Evolutionary conservation across 352 stramenopile species (phyloP), one percentile per base, ranked within the genome.

Genomic region (Phytophthora melonis): DNA sequence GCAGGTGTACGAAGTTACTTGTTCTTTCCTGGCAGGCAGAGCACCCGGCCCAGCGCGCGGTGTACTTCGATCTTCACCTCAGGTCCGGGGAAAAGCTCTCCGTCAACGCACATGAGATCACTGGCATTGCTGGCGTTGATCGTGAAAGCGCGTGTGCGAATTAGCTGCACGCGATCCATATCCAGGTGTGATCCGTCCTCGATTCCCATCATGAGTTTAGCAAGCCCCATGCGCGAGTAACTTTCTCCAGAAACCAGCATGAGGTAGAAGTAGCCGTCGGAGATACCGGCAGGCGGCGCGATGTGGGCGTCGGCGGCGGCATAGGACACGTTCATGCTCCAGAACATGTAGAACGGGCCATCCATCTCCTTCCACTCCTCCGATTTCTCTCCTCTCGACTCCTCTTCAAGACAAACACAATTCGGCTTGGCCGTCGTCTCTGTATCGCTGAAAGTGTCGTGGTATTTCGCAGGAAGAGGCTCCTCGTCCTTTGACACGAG

Each of bases 241-340:
- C 76, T 76, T n/a, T 67, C 60, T 1, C 72, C 80, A 54, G 76
- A 80, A 47, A 92, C 69, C 32, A 91, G 34, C 58, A 92, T 80
- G 10, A 93, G 30, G 62, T 92, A 75, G 50, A 86, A 85, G 75
- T 83, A 93, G 27, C 86, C 88, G 66, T 91, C 86, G 25, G 85
- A 74, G 21, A 86, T 79, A 39, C 57, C 60, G 16, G 84, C 86
- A 10, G 63, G 70, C n/a, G 84, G 85, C 10, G 74, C 83, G 49
- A 89, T 71, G 66, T 83, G 62, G 13, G 70, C 76, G 53, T 92
- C 80, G 0, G 80, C 79, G 13, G 79, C 70, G 4, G 81, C 72
- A 58, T 91, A 80, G 13, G 79, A 86, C 8, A 86, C 79, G 54
- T 88, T 92, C 71, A 88, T 83, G 21, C 70, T 70, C 84, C 86